Evolutionary conservation across 495 filamentous ascomycete genomes (phyloP), one percentile per base, ranked within the genome.

Genomic region (Aspergillus taichungensis): DNA sequence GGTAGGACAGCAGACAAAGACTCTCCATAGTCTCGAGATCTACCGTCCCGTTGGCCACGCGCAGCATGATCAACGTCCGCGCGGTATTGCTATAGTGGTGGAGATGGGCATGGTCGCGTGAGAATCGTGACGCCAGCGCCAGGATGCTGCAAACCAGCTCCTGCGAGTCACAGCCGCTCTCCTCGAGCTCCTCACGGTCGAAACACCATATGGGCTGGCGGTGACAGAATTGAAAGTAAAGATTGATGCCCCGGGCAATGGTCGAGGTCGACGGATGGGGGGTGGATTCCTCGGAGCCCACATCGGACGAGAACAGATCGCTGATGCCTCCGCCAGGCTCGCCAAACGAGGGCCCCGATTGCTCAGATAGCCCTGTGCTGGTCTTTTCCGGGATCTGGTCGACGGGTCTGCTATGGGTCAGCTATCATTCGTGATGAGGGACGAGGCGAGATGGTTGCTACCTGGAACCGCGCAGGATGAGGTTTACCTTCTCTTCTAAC

Each of bases 161-260:
- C 14, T 73, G 64, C 0, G 66, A 59, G 6, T 66, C 47, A 14
- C 49, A 57, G 24, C 55, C 60, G 13, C 56, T 51, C n/a, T 69
- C 61, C 10, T 54, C 61, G 12, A 71, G 53, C 34, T 72, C 67
- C 40, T 72, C 63, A 1, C 62, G 59, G 30, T 72, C 65, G 37
- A 73, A 67, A 37, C 69, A 71, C 69, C 69, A 73, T 33, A 73
- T 64, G 10, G 69, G 69, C 38, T 73, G 69, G 36, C 69, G 52
- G 46, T 73, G 68, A 40, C 69, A 73, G 40, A 64, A 69, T 42
- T 67, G 59, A 28, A 72, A 67, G 37, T 73, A 73, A 6, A 68
- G 56, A 36, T 66, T 61, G 14, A 72, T 56, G 6, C 59, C 63
- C 34, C 54, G 58, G 10, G 60, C 52, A 3, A 72, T 52, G 9